Percentiles rank a stretch among this genome's conserved stretches.
phyloP scores from a whole-genome alignment of 2,329 filamentous ascomycete species.

The Berkeleyomyces rouxiae region DNA sequence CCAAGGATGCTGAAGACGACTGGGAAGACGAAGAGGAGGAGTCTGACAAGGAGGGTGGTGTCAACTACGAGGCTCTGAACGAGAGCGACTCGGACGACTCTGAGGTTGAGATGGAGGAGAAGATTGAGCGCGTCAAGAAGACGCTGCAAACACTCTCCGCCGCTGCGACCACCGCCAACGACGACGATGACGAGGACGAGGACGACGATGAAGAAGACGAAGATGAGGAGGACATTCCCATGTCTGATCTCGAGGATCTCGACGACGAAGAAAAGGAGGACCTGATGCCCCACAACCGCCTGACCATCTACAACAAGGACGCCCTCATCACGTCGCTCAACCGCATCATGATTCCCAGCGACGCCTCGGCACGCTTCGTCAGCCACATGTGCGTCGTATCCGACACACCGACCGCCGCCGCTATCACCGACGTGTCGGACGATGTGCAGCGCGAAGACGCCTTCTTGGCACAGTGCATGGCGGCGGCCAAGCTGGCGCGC shows the following conservation, averaged over 20 bases:
- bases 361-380: constrained; percentile 56
- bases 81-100: constrained; percentile 50
- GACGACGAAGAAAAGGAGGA: constrained; percentile 71
- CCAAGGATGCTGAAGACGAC: constrained; percentile 22
- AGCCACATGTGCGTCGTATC: constrained; percentile 66
- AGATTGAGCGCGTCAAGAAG: constrained; percentile 34
- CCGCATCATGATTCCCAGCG: constrained; percentile 54
- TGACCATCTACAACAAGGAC: constrained; percentile 93
- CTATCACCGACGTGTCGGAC: constrained; percentile 72
- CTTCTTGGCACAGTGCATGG: constrained; percentile 79
- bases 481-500: constrained; percentile 59
- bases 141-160: constrained; percentile 24
- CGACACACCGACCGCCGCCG: constrained; percentile 41
- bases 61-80: constrained; percentile 40
- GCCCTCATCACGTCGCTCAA: constrained; percentile 67
- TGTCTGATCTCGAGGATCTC: constrained; percentile 69
- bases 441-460: constrained; percentile 83
- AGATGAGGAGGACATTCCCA: constrained; percentile 73
- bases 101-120: constrained; percentile 61
- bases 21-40: constrained; percentile 22
- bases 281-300: constrained; percentile 73
- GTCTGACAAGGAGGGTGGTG: constrained; percentile 17
- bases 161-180: constrained; percentile 19
- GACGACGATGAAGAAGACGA: constrained; percentile 49
- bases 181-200: constrained; percentile 28